Conservation (phyloP, 805 yeast genomes). For the Teunomyces panamensis region DNA sequence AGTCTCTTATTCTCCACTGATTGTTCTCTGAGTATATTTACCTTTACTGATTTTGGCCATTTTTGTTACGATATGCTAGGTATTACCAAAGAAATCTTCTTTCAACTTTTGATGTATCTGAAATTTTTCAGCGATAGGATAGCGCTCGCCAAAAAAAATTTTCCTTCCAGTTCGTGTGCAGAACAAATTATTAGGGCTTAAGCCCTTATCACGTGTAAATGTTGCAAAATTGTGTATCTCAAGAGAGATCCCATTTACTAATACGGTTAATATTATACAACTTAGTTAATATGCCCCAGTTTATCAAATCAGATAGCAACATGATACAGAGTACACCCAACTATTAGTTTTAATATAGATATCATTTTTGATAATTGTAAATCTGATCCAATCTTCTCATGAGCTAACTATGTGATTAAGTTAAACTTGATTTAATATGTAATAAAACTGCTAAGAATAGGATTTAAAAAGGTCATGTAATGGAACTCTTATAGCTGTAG, state of each 20-base stretch:
- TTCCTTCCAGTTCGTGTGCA: constrained; percentile 5
- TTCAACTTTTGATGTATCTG: constrained; percentile 3
- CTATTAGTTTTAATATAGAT: too few relatives aligned
- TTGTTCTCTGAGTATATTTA: constrained; percentile 25
- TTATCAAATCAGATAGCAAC: too few relatives aligned
- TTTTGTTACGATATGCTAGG: constrained; percentile 21
- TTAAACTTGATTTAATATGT: too few relatives aligned
- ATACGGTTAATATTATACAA: neutral
- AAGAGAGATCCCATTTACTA: too few relatives aligned
- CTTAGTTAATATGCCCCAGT: too few relatives aligned
- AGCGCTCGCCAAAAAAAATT: constrained; percentile 8
- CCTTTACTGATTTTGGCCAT: constrained; percentile 68
- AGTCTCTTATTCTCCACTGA: neutral
- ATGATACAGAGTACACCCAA: too few relatives aligned
- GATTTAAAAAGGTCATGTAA: too few relatives aligned
- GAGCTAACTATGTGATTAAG: too few relatives aligned
- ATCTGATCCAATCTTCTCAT: neutral
- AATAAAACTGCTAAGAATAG: too few relatives aligned
- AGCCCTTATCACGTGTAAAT: neutral
- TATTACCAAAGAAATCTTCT: constrained; percentile 3
- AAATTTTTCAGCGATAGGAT: constrained; percentile 4
- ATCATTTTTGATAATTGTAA: neutral
- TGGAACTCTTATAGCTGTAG: too few relatives aligned
- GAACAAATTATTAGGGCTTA: neutral
- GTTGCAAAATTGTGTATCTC: neutral